Percentiles rank a stretch among this genome's conserved stretches.
Conservation (phyloP, 164 flowering plant genomes). For the Stephania japonica region DNA sequence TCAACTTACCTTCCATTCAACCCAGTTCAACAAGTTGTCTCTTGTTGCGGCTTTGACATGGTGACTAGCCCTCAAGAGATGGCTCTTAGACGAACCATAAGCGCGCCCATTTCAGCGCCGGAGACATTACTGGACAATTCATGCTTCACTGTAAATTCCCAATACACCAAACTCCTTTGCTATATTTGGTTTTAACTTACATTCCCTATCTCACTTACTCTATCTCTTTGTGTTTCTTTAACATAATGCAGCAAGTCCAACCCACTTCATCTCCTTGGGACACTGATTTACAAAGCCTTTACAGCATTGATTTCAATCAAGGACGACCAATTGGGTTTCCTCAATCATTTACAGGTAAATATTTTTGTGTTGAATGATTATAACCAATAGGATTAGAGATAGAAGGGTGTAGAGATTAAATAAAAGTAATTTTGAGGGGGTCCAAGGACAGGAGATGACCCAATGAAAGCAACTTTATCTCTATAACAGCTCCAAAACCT, state of each 20-base stretch:
- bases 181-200: background rate
- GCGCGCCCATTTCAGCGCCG: conserved; percentile 55
- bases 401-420: no score
- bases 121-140: conserved; percentile 51
- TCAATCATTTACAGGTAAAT: conserved; percentile 35
- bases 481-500: no score
- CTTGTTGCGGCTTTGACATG: conserved; percentile 45
- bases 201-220: background rate
- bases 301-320: conserved; percentile 46
- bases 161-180: background rate
- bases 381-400: no score
- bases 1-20: conserved; percentile 44
- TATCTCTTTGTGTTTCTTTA: no score
- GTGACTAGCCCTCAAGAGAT: conserved; percentile 39
- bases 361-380: background rate
- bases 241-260: conserved; percentile 43
- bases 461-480: background rate
- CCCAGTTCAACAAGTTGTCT: conserved; percentile 31
- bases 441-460: background rate
- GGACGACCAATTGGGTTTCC: conserved; percentile 44
- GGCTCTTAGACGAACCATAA: conserved; percentile 46
- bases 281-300: conserved; percentile 52
- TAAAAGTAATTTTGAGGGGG: background rate
- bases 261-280: conserved; percentile 53
- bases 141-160: conserved; percentile 49